Conservation (phyloP, 2,329 filamentous ascomycete genomes). For the Talaromyces sp. region DNA sequence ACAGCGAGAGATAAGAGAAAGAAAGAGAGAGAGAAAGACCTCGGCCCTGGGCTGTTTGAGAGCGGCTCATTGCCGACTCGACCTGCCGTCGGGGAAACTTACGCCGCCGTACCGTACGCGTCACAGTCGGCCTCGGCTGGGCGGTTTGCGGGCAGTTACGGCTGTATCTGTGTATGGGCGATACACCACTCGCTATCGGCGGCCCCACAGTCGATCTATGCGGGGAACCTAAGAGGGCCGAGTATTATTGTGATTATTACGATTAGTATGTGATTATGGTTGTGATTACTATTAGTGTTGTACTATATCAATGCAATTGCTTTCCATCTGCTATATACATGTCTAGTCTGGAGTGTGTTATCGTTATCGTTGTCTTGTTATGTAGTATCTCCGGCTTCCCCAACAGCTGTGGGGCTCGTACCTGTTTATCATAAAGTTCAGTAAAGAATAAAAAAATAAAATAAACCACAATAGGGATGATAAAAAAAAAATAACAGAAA, state of each 20-base stretch:
- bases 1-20: too few species aligned
- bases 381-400: not conserved
- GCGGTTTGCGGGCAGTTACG: not conserved
- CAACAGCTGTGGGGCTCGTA: not conserved
- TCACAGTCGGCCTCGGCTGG: not conserved
- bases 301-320: too few species aligned
- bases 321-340: not conserved
- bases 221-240: not conserved
- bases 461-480: not conserved
- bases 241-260: not conserved
- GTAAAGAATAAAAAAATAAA: not conserved
- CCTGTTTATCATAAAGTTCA: not conserved
- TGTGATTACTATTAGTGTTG: too few species aligned
- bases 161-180: not conserved
- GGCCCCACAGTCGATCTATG: not conserved
- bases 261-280: not conserved
- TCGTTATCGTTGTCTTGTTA: not conserved
- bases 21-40: not conserved
- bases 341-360: not conserved
- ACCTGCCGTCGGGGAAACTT: constrained; percentile 11
- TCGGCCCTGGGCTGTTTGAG: not conserved
- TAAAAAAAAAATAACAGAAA: not conserved
- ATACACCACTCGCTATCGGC: not conserved
- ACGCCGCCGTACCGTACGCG: constrained; percentile 23
- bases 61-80: not conserved